phyloP scores from a whole-genome alignment of 257 asterid genomes.

The Solanum peruvianum region DNA sequence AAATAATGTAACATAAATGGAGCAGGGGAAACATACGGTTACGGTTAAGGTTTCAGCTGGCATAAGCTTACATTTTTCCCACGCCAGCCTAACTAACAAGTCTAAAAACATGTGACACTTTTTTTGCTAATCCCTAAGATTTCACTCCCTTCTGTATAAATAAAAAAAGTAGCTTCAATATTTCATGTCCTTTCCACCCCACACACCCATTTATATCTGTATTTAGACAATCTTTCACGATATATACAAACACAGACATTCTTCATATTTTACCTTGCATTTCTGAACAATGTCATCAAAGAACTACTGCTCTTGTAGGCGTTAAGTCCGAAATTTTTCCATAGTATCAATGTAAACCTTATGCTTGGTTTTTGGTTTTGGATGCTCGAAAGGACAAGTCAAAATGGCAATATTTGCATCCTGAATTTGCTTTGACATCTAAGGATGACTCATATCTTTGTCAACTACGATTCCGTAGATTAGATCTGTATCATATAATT shows the following conservation, averaged over 20 bases:
- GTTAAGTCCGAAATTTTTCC: constrained; percentile 66
- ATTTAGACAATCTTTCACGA: neutral
- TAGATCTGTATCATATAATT: constrained; percentile 83
- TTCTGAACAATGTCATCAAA: constrained; percentile 86
- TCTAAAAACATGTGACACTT: neutral
- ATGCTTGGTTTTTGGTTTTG: constrained; percentile 96
- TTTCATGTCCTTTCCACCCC: neutral
- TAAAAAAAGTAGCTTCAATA: neutral
- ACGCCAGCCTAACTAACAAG: neutral
- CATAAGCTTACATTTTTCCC: neutral
- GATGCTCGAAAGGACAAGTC: constrained; percentile 95
- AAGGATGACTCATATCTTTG: constrained; percentile 96
- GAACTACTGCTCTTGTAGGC: constrained; percentile 74
- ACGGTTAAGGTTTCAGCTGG: neutral
- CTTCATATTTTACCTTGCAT: constrained; percentile 59
- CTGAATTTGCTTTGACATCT: constrained; percentile 85
- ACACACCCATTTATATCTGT: neutral
- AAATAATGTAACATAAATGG: neutral
- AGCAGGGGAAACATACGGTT: neutral
- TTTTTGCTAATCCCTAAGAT: neutral
- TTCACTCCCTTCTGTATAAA: neutral
- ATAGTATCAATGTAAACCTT: constrained; percentile 88
- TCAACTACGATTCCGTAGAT: constrained; percentile 77
- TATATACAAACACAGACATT: neutral
- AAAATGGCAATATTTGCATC: constrained; percentile 85